Evolutionary conservation across 495 filamentous ascomycete genomes (phyloP).

Genomic region (Hypoxylon lienhwacheense): DNA sequence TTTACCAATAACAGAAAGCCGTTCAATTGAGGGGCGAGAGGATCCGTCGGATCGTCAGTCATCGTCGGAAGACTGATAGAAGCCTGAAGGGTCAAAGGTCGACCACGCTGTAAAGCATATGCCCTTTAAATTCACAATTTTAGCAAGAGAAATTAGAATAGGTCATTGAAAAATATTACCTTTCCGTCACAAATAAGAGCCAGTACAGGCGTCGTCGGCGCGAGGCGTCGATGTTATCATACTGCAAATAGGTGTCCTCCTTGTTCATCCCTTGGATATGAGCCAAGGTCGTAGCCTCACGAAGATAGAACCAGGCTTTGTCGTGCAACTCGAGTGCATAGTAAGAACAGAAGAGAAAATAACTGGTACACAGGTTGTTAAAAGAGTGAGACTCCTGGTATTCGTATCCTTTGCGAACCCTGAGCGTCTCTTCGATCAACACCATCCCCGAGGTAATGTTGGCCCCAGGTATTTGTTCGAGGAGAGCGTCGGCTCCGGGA

Average conservation of each 20-base stretch:
- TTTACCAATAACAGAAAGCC: constrained; percentile 67
- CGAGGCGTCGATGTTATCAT: constrained; percentile 56
- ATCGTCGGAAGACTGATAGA: constrained; percentile 66
- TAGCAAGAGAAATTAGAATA: constrained; percentile 2
- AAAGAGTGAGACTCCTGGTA: constrained; percentile 70
- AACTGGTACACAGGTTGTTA: constrained; percentile 72
- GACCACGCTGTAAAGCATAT: constrained; percentile 76
- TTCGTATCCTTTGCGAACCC: constrained; percentile 74
- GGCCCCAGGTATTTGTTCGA: constrained; percentile 56
- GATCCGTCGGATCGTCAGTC: constrained; percentile 63
- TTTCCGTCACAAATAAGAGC: constrained; percentile 71
- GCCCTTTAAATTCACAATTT: constrained; percentile 42
- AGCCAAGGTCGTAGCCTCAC: constrained; percentile 68
- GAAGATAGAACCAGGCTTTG: constrained; percentile 72
- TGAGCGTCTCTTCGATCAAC: constrained; percentile 74
- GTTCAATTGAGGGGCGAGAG: constrained; percentile 52
- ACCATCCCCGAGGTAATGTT: constrained; percentile 59
- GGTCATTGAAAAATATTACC: constrained; percentile 47
- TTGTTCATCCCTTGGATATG: constrained; percentile 62
- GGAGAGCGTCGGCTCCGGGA: constrained; percentile 55
- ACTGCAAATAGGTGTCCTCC: constrained; percentile 61
- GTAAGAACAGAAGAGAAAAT: constrained; percentile 76
- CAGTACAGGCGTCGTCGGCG: constrained; percentile 66
- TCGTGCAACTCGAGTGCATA: constrained; percentile 72
- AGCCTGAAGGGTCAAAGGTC: constrained; percentile 60